Percentiles rank a stretch among this genome's conserved stretches.
Evolutionary conservation across 306 rosid genomes (phyloP).

Genomic region (Crataegus laevigata): DNA sequence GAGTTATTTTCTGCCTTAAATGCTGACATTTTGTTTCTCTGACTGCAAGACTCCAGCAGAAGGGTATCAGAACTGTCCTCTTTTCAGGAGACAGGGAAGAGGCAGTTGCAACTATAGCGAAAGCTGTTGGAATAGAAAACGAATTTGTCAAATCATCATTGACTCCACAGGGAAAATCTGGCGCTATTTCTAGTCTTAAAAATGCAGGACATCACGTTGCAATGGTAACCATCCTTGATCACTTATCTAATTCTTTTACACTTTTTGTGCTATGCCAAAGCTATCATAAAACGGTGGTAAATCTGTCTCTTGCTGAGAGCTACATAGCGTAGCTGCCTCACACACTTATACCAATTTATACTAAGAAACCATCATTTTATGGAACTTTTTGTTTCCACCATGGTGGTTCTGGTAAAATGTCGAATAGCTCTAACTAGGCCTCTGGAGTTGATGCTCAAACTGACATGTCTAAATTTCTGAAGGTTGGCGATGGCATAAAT

Average conservation of each 20-base stretch:
- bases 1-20: constrained; percentile 13
- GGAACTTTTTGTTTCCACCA: no score
- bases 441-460: neutral
- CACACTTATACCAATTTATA: no score
- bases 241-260: constrained; percentile 2
- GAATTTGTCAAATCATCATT: constrained; percentile 63
- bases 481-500: constrained; percentile 98
- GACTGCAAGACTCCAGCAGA: constrained; percentile 70
- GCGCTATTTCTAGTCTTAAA: constrained; percentile 67
- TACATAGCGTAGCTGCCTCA: neutral
- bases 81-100: constrained; percentile 99
- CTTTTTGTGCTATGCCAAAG: constrained; percentile 7
- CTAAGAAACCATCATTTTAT: no score
- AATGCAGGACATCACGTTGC: constrained; percentile 84
- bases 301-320: neutral
- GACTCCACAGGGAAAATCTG: constrained; percentile 79
- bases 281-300: neutral
- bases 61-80: constrained; percentile 77
- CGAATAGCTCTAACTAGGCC: no score
- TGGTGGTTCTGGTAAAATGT: no score
- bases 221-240: constrained; percentile 50
- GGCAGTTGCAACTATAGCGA: constrained; percentile 89
- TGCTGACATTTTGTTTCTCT: constrained; percentile 34
- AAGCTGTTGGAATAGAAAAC: constrained; percentile 66
- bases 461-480: constrained; percentile 15